phyloP scores from a whole-genome alignment of 345 rosid genomes.

The Heritiera fomes region DNA sequence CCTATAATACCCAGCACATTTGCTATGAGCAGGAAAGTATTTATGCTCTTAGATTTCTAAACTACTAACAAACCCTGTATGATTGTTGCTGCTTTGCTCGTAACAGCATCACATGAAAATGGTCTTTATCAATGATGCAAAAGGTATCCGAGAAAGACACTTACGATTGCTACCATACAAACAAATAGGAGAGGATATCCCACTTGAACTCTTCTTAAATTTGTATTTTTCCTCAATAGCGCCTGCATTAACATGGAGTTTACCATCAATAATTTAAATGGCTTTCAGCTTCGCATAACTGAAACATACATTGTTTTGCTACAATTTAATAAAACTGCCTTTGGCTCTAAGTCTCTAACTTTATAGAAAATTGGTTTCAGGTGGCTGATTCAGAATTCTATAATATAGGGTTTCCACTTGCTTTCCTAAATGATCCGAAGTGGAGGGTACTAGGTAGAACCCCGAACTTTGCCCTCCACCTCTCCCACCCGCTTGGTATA shows the following conservation, averaged over 20 bases:
- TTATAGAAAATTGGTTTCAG: background rate
- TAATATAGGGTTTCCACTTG: background rate
- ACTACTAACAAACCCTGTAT: constrained; percentile 26
- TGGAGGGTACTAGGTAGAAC: background rate
- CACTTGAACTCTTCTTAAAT: constrained; percentile 41
- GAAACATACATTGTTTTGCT: background rate
- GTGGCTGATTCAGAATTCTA: background rate
- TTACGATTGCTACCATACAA: constrained; percentile 70
- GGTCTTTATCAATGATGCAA: constrained; percentile 35
- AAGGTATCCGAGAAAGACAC: constrained; percentile 56
- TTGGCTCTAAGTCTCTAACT: background rate
- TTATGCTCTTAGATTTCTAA: constrained; percentile 24
- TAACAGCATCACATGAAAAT: constrained; percentile 11
- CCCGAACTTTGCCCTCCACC: background rate
- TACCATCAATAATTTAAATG: background rate
- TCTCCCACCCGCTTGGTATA: background rate
- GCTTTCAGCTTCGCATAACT: background rate
- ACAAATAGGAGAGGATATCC: constrained; percentile 80
- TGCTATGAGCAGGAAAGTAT: background rate
- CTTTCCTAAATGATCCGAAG: background rate
- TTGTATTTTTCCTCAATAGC: constrained; percentile 42
- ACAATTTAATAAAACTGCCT: background rate
- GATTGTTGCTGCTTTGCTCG: constrained; percentile 2
- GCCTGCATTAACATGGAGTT: constrained; percentile 42
- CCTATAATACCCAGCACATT: background rate